Evolutionary conservation across 2,329 filamentous ascomycete species (phyloP), one percentile per base, ranked within the genome.

Genomic region (Trichoderma sp.): DNA sequence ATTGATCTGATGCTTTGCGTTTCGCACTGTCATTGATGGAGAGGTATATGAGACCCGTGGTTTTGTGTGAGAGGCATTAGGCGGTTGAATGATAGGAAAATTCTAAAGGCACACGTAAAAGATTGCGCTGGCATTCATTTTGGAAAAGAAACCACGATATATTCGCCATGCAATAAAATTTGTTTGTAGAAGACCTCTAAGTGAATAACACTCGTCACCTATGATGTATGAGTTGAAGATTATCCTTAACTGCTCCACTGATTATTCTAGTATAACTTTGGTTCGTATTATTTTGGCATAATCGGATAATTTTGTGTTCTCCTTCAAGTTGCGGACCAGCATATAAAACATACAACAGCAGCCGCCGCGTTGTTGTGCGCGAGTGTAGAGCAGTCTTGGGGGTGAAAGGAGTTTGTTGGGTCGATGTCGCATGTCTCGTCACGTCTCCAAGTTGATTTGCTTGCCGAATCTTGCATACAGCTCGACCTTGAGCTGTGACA

Each of bases 361-460:
- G 39, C 18, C 56, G 66, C 39, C 24, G 32, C 39, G 32, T 21
- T 26, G 26, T 61, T 12, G 15, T 26, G 36, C 3, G 28, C 2
- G 2, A 21, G 7, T 24, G 5, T 11, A 53, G 47, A 21, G 32
- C 21, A 43, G 11, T 14, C 24, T 43, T 24, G 43, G 34, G 15
- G 12, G 12, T 3, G 26, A 32, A 51, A 36, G 58, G 53, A 3
- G n/a, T 24, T 56, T 56, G 57, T 58, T 24, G 21, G 9, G 18
- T 15, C 18, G 64, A 28, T 39, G 12, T 28, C 28, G 6, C 12
- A 15, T 74, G 72, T 69, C 72, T 88, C 39, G 11, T 64, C 86
- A 96, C 76, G 92, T 93, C 83, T 99, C 96, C 75, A 98, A 86
- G 83, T 99, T 99, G 86, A 99, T 99, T 81, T 95, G 97, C 82